Percentiles rank a stretch among this genome's conserved stretches.
These are phyloP conservation scores for Populus pruinosa DNA, from an alignment of 345 rosid genomes.

Conservation along the genomic window DNA sequence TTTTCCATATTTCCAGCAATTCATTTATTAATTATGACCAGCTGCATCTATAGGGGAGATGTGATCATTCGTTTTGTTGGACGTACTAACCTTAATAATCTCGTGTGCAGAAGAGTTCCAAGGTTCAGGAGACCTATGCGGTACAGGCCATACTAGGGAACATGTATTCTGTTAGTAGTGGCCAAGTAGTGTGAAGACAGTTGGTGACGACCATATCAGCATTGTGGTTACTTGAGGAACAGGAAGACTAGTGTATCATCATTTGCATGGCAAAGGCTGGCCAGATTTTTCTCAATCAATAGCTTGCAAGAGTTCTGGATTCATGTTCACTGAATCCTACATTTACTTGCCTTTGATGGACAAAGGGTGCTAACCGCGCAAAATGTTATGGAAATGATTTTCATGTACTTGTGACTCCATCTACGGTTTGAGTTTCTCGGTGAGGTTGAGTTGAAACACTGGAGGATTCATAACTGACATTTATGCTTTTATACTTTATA, in stretches of 20 bases:
- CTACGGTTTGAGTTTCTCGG: slow-evolving; percentile 10
- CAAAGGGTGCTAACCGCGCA: slow-evolving; percentile 17
- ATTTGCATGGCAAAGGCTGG: slow-evolving; percentile 23
- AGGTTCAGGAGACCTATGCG: slow-evolving; percentile 91
- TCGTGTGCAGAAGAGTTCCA: slow-evolving; percentile 77
- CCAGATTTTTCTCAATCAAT: slow-evolving; percentile 19
- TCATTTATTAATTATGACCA: neutral
- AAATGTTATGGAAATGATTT: slow-evolving; percentile 23
- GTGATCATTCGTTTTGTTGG: neutral
- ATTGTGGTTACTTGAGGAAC: slow-evolving; percentile 3
- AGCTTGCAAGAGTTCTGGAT: slow-evolving; percentile 24
- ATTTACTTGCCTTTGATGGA: slow-evolving; percentile 8
- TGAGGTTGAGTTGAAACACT: slow-evolving; percentile 1
- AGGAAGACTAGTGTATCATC: slow-evolving; percentile 10
- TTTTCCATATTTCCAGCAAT: neutral
- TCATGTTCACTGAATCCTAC: slow-evolving; percentile 7
- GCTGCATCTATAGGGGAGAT: neutral
- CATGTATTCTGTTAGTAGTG: neutral
- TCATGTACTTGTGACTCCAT: slow-evolving; percentile 14
- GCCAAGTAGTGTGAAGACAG: slow-evolving; percentile 6
- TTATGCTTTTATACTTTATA: neutral
- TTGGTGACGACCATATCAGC: slow-evolving; percentile 6
- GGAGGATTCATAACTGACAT: neutral
- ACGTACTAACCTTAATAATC: neutral
- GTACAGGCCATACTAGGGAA: slow-evolving; percentile 76